Base-by-base conservation (phyloP, 2,329 filamentous ascomycete species). In the Ophiostoma pallidulum region DNA sequence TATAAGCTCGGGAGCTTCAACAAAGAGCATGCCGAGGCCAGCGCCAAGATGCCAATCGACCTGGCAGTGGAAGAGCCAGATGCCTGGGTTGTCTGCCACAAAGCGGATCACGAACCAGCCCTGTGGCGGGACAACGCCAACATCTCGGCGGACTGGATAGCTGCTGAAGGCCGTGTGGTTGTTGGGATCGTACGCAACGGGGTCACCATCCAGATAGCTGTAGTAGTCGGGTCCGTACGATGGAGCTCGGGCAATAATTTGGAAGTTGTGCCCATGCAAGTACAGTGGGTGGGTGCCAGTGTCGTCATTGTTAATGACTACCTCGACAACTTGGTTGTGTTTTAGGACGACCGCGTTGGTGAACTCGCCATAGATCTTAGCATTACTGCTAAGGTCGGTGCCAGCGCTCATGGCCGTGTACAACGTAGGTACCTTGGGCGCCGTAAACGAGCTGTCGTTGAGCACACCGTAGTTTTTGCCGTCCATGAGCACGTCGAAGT, bases 371-470 rank as follows among this genome's bases (percentile, higher is more conserved):
- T 89, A 89, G 3, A 88, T 66, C 2, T 60, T 56, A 0, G 80
- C 68, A 52, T 86, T 71, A 1, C 69, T 70, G 8, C 79, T 75
- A 53, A 64, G 45, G n/a, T 71, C 66, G 45, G 84, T 66, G 14
- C 78, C 78, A 1, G 78, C 66, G 0, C 77, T 79, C 4, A 94
- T 70, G 1, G 75, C 86, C 0, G 83, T 87, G 69, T 89, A 94
- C 0, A 94, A 70, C 0, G 82, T 82, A 0, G 88, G 88, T 0
- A 92, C 86, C 59, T 86, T 85, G 38, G 84, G 86, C 0, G 66
- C 50, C 6, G 75, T 73, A 60, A 91, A 94, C 20, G 84, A 87
- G 52, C 86, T 77, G 62, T 86, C 80, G 68, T 91, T 91, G 68
- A 86, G 78, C 63, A 82, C 82, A 50, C 78, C 81, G 45, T 86